Evolutionary conservation across 495 filamentous ascomycete genomes (phyloP).

Genomic region (Penicillium bovifimosum): DNA sequence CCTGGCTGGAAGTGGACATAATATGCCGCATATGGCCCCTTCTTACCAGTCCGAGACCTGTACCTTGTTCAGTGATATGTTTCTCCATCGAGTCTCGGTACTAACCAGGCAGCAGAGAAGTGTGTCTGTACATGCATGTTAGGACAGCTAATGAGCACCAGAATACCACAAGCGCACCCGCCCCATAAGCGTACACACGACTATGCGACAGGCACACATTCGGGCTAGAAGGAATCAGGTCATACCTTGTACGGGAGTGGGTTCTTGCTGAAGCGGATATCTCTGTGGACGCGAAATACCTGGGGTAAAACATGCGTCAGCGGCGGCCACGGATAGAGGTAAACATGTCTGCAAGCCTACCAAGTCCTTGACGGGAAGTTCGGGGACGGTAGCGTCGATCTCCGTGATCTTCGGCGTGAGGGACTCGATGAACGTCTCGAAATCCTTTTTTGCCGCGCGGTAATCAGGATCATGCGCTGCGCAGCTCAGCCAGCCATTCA

Average conservation of each 20-base stretch:
- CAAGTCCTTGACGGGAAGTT: slow-evolving; percentile 76
- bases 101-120: slow-evolving; percentile 75
- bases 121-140: slow-evolving; percentile 49
- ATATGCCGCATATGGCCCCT: slow-evolving; percentile 81
- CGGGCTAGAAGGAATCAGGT: slow-evolving; percentile 1
- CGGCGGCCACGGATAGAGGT: background rate
- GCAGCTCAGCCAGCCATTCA: slow-evolving; percentile 7
- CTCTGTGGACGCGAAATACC: slow-evolving; percentile 81
- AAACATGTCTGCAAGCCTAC: slow-evolving; percentile 30
- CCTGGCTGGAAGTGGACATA: slow-evolving; percentile 64
- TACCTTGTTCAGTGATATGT: slow-evolving; percentile 21
- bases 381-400: slow-evolving; percentile 72
- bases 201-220: background rate
- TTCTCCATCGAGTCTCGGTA: background rate
- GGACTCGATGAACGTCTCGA: slow-evolving; percentile 64
- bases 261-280: slow-evolving; percentile 71
- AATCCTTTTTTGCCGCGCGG: slow-evolving; percentile 70
- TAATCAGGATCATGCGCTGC: slow-evolving; percentile 71
- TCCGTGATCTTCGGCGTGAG: slow-evolving; percentile 65
- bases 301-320: slow-evolving; percentile 18
- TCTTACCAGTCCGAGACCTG: slow-evolving; percentile 74
- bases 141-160: slow-evolving; percentile 23
- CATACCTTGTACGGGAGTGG: slow-evolving; percentile 81
- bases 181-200: background rate
- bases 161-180: slow-evolving; percentile 12